These are phyloP conservation scores for Monosporozyma siamensis DNA, from an alignment of 805 yeast genomes.

Conservation along the genomic window DNA sequence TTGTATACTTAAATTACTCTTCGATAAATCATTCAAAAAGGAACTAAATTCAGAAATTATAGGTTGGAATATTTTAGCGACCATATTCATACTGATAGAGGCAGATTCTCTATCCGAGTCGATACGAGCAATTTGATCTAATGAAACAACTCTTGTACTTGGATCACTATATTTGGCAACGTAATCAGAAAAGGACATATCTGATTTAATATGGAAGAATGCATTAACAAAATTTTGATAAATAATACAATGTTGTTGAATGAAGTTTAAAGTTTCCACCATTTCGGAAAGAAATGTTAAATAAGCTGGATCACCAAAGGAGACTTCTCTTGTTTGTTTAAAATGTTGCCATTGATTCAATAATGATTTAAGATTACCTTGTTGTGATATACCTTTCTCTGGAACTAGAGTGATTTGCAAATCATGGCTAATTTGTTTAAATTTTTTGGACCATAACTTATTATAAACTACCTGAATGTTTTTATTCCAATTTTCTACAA, in stretches of 20 bases:
- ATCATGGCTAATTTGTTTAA: constrained; percentile 6
- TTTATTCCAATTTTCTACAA: constrained; percentile 36
- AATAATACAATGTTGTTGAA: constrained; percentile 26
- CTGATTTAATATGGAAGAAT: constrained; percentile 39
- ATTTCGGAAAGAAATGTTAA: constrained; percentile 7
- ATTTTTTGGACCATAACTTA: constrained; percentile 14
- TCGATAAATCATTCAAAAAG: constrained; percentile 27
- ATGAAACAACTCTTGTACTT: constrained; percentile 15
- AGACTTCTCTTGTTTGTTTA: constrained; percentile 10
- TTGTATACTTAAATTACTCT: constrained; percentile 33
- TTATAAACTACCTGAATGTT: constrained; percentile 31
- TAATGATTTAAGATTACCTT: constrained; percentile 8
- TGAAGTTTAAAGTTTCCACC: constrained; percentile 10
- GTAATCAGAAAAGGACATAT: constrained; percentile 35
- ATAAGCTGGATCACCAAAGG: constrained; percentile 6
- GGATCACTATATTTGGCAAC: constrained; percentile 28
- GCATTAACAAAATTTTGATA: constrained; percentile 42
- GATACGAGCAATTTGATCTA: constrained; percentile 31
- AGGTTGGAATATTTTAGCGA: constrained; percentile 39
- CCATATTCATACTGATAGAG: constrained; percentile 36
- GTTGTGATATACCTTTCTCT: constrained; percentile 6
- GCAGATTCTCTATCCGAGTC: constrained; percentile 42
- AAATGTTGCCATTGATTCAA: constrained; percentile 15
- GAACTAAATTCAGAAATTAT: constrained; percentile 22
- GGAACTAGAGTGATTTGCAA: constrained; percentile 3